A percentile compares a stretch with the other conserved stretches of the same genome.
Evolutionary conservation across 1,139 yeast species (phyloP).

Genomic region (Geotrichum cucujoidarum): DNA sequence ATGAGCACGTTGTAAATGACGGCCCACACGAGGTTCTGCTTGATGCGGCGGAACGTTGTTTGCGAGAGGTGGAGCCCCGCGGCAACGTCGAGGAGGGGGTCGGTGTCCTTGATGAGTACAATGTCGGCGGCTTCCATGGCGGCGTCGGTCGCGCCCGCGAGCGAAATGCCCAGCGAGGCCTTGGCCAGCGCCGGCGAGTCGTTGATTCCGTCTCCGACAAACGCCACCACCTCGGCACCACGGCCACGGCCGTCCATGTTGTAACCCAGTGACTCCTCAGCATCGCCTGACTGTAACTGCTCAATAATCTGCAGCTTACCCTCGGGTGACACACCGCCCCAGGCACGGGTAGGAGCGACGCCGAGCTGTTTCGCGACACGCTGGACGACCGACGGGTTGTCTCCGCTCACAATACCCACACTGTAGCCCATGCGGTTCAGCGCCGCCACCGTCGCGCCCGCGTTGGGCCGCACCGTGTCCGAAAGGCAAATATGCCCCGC

Average conservation of each 20-base stretch:
- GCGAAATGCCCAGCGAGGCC: slow-evolving; percentile 85
- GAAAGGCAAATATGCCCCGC: slow-evolving; percentile 62
- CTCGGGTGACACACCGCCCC: slow-evolving; percentile 72
- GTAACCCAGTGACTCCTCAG: too few relatives aligned
- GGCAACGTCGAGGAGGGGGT: slow-evolving; percentile 58
- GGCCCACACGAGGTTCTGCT: slow-evolving; percentile 81
- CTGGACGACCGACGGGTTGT: slow-evolving; percentile 57
- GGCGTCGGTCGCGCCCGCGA: slow-evolving; percentile 89
- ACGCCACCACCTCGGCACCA: slow-evolving; percentile 49
- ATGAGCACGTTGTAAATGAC: slow-evolving; percentile 74
- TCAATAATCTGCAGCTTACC: slow-evolving; percentile 68
- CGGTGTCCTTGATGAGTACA: slow-evolving; percentile 51
- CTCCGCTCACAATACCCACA: slow-evolving; percentile 94
- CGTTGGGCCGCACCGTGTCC: slow-evolving; percentile 67
- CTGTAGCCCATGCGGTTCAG: slow-evolving; percentile 52
- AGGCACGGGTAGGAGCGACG: slow-evolving; percentile 58
- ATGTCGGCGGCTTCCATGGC: slow-evolving; percentile 95
- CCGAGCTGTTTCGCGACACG: slow-evolving; percentile 65
- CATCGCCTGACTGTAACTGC: slow-evolving; percentile 45
- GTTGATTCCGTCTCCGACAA: slow-evolving; percentile 95
- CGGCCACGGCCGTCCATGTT: slow-evolving; percentile 9
- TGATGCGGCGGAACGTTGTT: slow-evolving; percentile 68
- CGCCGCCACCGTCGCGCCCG: slow-evolving; percentile 54
- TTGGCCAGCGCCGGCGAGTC: slow-evolving; percentile 94
- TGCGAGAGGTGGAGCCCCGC: slow-evolving; percentile 70